These are phyloP conservation scores for Desmodesmus armatus DNA, from an alignment of 139 green algal genomes.

Conservation along the genomic window DNA sequence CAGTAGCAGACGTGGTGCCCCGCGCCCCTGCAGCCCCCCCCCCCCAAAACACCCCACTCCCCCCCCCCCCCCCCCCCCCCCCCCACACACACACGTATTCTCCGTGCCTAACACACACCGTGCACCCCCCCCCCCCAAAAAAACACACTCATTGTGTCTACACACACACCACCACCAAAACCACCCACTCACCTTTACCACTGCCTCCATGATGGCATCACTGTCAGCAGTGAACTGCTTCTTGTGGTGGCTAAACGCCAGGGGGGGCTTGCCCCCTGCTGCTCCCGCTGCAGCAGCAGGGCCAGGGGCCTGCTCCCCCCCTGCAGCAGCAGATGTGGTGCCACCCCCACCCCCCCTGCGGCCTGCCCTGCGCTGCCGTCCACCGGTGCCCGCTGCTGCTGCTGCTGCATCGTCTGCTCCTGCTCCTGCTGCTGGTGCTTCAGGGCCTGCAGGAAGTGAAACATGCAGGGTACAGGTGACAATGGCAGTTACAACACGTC, in stretches of 20 bases:
- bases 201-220: constrained; percentile 70
- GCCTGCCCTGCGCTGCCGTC: neutral
- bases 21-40: no score
- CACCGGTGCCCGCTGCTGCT: neutral
- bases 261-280: no score
- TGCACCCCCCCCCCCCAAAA: no score
- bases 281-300: neutral
- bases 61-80: no score
- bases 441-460: neutral
- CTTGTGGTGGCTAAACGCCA: neutral
- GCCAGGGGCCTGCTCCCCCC: neutral
- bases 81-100: no score
- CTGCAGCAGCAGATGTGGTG: constrained; percentile 40
- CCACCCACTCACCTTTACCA: constrained; percentile 65
- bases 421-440: constrained; percentile 22
- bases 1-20: no score
- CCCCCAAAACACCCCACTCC: no score
- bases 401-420: neutral
- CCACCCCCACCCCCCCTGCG: constrained; percentile 45
- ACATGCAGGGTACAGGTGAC: neutral
- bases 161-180: neutral
- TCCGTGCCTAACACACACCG: no score
- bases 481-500: neutral
- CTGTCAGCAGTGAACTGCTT: constrained; percentile 44
- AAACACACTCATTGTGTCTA: no score